Evolutionary conservation across 441 rosid genomes (phyloP), one percentile per base, ranked within the genome.

Genomic region (Erysimum cheiri): DNA sequence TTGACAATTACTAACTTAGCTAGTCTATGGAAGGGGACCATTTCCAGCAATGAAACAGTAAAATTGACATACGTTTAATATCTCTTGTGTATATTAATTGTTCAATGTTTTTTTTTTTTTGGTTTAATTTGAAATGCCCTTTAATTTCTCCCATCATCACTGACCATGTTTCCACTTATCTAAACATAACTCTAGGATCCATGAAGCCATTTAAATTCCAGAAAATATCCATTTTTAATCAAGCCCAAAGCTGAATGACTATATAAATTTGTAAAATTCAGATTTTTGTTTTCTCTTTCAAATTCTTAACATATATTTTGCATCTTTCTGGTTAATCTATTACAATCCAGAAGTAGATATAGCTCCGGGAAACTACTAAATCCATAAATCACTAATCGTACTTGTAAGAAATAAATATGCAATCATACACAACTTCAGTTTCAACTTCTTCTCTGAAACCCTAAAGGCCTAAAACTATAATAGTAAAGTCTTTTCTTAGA

Each of bases 41-140:
- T 74, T 61, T 74, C 60, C 65, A 62, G 60, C 78, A 68, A 68
- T 69, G 74, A 47, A 74, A 74, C 69, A 74, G 78, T 69, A 61
- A 68, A 52, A 33, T 33, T 66, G 63, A 33, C 50, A 52, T 60
- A 47, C 12, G 60, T 58, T 22, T 22, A 22, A 57, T 56, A 14
- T 47, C 35, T 55, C 14, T 39, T 39, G 22, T 40, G 61, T 14
- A 24, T 40, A 49, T 53, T 73, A 43, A 14, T 14, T 53, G 24
- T 54, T 40, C 59, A 11, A 6, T 29, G 6, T 28, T 59, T 67
- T 36, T 17, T 39, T 14, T 4, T 39, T 14, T 5, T 13, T 33
- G 8, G 37, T 40, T 52, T 12, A 26, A 40, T 52, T 36, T 32
- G 49, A 44, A 59, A 22, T 5, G 12, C 26, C 43, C 50, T 55